Percentiles rank a stretch among this genome's conserved stretches.
Conservation (phyloP, 148 eudicot genomes). For the Limonium bicolor region DNA sequence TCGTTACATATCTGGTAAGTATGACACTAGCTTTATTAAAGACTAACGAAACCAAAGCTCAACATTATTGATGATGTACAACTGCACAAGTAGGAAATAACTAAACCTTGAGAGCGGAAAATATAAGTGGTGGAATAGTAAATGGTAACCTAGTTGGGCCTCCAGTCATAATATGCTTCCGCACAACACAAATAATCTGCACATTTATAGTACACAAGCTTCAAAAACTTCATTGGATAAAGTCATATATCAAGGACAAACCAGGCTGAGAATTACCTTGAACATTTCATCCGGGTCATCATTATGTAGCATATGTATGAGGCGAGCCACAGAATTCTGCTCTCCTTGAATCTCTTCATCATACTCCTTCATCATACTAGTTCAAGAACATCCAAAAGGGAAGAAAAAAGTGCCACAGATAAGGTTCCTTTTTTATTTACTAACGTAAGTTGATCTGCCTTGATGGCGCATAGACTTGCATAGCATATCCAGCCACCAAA, state of each 20-base stretch:
- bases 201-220: conserved; percentile 2
- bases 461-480: no score
- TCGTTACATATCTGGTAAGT: no score
- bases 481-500: no score
- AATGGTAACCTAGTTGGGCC: conserved; percentile 82
- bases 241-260: no score
- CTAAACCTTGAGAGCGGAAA: conserved; percentile 85
- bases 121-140: conserved; percentile 81
- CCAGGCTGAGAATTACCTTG: conserved; percentile 63
- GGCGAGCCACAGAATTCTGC: conserved; percentile 94
- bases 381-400: neutral
- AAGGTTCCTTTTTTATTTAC: neutral
- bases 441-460: no score
- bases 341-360: conserved; percentile 97
- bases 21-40: no score
- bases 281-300: conserved; percentile 93
- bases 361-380: no score
- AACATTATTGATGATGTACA: no score
- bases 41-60: no score
- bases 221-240: no score
- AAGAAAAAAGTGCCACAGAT: conserved; percentile 1
- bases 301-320: conserved; percentile 77
- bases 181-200: conserved; percentile 79
- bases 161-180: conserved; percentile 74
- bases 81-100: conserved; percentile 1